Conservation (phyloP, 768 basidiomycete species). For the Lyophyllum decastes region DNA sequence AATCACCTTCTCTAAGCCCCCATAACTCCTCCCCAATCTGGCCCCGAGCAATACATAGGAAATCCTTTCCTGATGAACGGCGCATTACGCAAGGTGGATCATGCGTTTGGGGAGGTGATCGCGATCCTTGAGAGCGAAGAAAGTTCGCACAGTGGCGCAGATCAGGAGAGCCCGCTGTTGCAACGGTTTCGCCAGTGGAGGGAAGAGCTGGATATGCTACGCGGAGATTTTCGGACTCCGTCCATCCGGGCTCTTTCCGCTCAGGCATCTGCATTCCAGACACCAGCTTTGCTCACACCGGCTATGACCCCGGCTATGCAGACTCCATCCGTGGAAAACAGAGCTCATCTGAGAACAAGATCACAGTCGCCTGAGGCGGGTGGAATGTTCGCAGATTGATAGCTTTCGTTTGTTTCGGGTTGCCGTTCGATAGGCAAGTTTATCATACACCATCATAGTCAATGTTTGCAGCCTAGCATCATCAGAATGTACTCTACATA, state of each 20-base stretch:
- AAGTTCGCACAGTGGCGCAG: slow-evolving; percentile 32
- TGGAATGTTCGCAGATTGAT: slow-evolving; percentile 35
- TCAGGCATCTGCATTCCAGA: background rate
- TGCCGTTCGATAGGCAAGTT: background rate
- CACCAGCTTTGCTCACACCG: background rate
- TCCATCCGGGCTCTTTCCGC: background rate
- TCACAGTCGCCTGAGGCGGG: slow-evolving; percentile 25
- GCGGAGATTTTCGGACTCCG: slow-evolving; percentile 19
- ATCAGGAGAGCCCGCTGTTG: slow-evolving; percentile 33
- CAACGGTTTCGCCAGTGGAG: slow-evolving; percentile 44
- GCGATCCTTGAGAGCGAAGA: slow-evolving; percentile 45
- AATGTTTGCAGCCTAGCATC: background rate
- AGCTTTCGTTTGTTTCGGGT: background rate
- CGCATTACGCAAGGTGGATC: slow-evolving; percentile 44
- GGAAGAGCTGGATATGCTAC: slow-evolving; percentile 37
- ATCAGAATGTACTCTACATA: background rate
- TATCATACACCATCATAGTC: background rate
- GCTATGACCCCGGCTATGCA: background rate
- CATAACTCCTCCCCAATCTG: slow-evolving; percentile 21
- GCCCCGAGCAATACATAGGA: slow-evolving; percentile 33
- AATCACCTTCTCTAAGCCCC: slow-evolving; percentile 14
- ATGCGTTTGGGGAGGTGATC: slow-evolving; percentile 43
- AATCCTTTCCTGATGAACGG: slow-evolving; percentile 49
- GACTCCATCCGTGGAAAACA: slow-evolving; percentile 1
- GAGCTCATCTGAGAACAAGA: slow-evolving; percentile 9